These are phyloP conservation scores for Aspergillus sp. DNA, from an alignment of 2,329 filamentous ascomycete species.

Conservation along the genomic window DNA sequence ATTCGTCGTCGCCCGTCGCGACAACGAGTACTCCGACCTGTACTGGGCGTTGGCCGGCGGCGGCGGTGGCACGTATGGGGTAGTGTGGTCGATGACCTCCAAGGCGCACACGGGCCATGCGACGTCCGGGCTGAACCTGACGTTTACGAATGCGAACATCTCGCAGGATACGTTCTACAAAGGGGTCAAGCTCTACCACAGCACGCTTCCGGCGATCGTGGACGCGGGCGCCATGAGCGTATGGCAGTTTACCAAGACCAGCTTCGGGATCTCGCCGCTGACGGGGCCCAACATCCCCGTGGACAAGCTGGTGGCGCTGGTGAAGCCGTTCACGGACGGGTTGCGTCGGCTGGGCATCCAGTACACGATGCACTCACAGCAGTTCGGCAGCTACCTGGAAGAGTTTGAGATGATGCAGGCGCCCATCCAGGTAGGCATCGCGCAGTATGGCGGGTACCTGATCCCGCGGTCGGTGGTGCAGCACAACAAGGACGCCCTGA, in stretches of 20 bases:
- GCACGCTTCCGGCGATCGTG: slow-evolving; percentile 43
- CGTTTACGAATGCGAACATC: slow-evolving; percentile 29
- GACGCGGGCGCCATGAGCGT: slow-evolving; percentile 44
- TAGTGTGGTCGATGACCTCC: slow-evolving; percentile 50
- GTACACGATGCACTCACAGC: slow-evolving; percentile 21
- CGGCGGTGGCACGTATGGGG: slow-evolving; percentile 52
- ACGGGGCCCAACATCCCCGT: slow-evolving; percentile 43
- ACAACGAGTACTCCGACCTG: slow-evolving; percentile 44
- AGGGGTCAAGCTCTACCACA: slow-evolving; percentile 44
- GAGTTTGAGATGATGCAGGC: slow-evolving; percentile 28
- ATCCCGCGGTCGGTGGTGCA: slow-evolving; percentile 11
- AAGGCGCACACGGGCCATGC: slow-evolving; percentile 41
- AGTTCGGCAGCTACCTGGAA: slow-evolving; percentile 27
- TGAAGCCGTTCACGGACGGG: slow-evolving; percentile 37
- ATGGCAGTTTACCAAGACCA: slow-evolving; percentile 45
- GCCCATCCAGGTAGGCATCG: slow-evolving; percentile 18
- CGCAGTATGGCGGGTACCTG: slow-evolving; percentile 20
- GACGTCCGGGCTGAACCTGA: slow-evolving; percentile 39
- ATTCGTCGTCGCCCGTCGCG: slow-evolving; percentile 41
- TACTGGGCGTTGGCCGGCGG: slow-evolving; percentile 57
- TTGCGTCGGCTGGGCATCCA: slow-evolving; percentile 32
- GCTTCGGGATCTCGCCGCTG: slow-evolving; percentile 40
- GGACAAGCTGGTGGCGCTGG: slow-evolving; percentile 37
- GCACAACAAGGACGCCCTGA: background rate
- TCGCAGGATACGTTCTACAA: slow-evolving; percentile 44